Conservation (phyloP, 2,329 filamentous ascomycete genomes). For the Claviceps sp. region DNA sequence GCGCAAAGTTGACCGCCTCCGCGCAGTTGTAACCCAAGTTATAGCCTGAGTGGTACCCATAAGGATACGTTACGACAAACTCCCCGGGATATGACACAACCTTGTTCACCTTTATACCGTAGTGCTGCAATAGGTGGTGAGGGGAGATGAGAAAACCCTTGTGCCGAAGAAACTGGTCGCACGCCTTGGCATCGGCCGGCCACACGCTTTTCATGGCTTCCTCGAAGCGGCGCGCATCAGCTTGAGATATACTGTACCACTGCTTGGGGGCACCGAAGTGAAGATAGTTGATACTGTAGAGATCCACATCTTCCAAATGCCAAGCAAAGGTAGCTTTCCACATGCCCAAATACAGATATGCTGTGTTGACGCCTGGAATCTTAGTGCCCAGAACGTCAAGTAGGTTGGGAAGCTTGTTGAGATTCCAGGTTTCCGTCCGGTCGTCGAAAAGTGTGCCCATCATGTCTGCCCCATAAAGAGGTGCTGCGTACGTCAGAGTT, state of each 20-base stretch:
- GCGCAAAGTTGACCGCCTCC: constrained; percentile 95
- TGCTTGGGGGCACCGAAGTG: constrained; percentile 98
- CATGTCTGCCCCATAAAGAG: constrained; percentile 93
- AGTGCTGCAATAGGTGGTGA: constrained; percentile 71
- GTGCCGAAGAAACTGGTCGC: constrained; percentile 89
- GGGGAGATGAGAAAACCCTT: constrained; percentile 97
- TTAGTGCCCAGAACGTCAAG: constrained; percentile 90
- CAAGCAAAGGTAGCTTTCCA: constrained; percentile 99
- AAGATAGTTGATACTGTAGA: constrained; percentile 99
- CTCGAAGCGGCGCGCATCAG: constrained; percentile 85
- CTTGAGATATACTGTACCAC: constrained; percentile 98
- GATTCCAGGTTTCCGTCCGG: constrained; percentile 72
- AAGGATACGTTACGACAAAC: constrained; percentile 96
- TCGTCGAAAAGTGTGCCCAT: constrained; percentile 91
- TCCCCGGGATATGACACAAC: constrained; percentile 92
- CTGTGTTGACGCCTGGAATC: constrained; percentile 93
- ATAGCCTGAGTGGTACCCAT: constrained; percentile 96
- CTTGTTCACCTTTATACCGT: constrained; percentile 91
- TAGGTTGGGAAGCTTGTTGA: constrained; percentile 86
- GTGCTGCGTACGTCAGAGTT: constrained; percentile 85
- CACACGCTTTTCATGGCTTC: constrained; percentile 90
- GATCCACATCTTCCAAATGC: constrained; percentile 96
- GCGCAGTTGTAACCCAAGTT: constrained; percentile 98
- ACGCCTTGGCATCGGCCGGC: constrained; percentile 90
- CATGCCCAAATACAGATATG: constrained; percentile 96